Base-by-base conservation (phyloP, 345 rosid genomes). In the Syzygium aqueum region DNA sequence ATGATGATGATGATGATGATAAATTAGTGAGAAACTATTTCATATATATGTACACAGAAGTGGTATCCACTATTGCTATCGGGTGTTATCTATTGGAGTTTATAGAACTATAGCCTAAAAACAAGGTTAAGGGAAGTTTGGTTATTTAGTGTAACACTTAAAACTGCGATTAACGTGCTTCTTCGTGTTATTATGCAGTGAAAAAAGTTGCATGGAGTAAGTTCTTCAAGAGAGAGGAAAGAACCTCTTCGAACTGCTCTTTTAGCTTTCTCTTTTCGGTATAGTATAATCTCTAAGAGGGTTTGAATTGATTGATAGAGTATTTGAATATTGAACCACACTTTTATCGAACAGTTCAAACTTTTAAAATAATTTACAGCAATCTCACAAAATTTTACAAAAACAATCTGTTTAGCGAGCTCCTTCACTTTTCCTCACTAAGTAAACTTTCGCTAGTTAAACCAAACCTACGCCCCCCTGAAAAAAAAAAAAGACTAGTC, bases 261-360 rank as follows among this genome's bases (percentile, higher is more conserved):
- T 65, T 40, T 65, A 5, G 3, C 43, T 30, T 17, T 61, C 30
- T n/a, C 73, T n/a, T 61, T 61, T 28, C 8, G 6, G 3, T 61
- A 3, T 65, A 16, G 17, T 65, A 1, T 16, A 16, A 3, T 6
- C 37, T 63, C 15, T 28, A 15, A 15, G 11, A 28, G 19, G 37
- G 11, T 63, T 63, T 28, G 5, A 63, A 63, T 14, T 19, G 8
- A 3, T 2, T 8, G 22, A 16, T 65, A 2, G 2, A 17, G 2
- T 63, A 1, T 28, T 63, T 28, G 13, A 3, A 14, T 65, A 30
- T 30, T 8, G 8, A 0, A 37, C 22, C 2, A 0, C 11, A 0
- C 3, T 51, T 51, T 51, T 1, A 51, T 51, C 1, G 13, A 51
- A 11, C 52, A 51, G 8, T 11, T 28, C 13, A 61, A 61, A 17